phyloP scores from a whole-genome alignment of 75 land plant genomes.

The Cupressus sempervirens region DNA sequence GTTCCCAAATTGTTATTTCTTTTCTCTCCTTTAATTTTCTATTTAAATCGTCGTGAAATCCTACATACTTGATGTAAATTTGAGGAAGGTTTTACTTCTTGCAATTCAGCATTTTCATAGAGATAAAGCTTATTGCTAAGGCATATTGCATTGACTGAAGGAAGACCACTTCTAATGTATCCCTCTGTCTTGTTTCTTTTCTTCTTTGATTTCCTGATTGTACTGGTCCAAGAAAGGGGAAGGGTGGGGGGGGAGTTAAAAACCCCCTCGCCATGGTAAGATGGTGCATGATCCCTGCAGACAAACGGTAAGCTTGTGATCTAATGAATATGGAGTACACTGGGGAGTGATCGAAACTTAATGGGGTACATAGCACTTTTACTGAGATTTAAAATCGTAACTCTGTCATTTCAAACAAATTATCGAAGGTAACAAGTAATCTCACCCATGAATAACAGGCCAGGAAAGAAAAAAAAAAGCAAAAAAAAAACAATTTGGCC shows the following conservation, averaged over 20 bases:
- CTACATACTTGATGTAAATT: no score
- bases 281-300: not conserved
- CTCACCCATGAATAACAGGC: not conserved
- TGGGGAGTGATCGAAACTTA: not conserved
- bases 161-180: not conserved
- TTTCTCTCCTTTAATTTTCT: no score
- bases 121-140: no score
- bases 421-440: not conserved
- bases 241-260: not conserved
- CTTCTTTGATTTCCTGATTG: not conserved
- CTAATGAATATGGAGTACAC: not conserved
- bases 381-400: not conserved
- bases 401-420: not conserved
- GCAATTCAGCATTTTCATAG: no score
- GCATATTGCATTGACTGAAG: no score
- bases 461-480: not conserved
- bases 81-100: no score
- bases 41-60: no score
- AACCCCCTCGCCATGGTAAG: not conserved
- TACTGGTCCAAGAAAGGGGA: not conserved
- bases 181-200: not conserved
- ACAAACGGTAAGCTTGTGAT: not conserved
- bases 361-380: not conserved
- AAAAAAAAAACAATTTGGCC: not conserved
- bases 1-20: no score